Base-by-base conservation (phyloP, 1,284 basidiomycete species). In the Tilletia setariae region DNA sequence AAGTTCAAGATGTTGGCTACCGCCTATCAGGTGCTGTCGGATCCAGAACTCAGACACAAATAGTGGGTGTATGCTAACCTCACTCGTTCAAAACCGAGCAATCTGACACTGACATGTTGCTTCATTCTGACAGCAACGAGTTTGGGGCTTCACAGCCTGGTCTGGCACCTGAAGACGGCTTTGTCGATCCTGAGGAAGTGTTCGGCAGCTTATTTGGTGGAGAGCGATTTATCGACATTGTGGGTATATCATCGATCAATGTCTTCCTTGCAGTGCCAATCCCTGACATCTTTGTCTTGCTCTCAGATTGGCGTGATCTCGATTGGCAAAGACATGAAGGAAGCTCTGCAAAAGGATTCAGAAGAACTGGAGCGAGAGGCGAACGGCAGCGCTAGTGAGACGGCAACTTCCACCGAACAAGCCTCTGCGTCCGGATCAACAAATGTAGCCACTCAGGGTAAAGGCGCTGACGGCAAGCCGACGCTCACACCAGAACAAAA, bases 301-400 rank as follows among this genome's bases (percentile, higher is more conserved):
- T 1, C 47, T 13, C 66, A 70, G 69, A 93, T 93, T 74, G 91
- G 91, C 11, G 86, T 89, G 66, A 90, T 92, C 75, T 91, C 90
- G 67, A 85, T 93, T 75, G 94, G 93, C 42, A 88, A 88, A 76
- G 95, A 98, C 79, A 98, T 99, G 96, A 99, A 99, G 85, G 89
- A 93, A 6, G 94, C 94, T 4, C 85, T 99, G 79, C 94, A 98
- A 80, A 91, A 95, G 79, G 94, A 92, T 19, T 91, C 91, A 64
- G 89, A 90, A 67, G 89, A 87, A 11, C 71, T 82, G 13, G 77
- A 81, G 63, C 68, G 71, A 1, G 72, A 80, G 43, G 77, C 77
- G 3, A 72, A 74, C 25, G 70, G 68, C 15, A 71, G 44, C 28
- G 64, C 56, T 19, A 32, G 56, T 1, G 63, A 40, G 4, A 43